phyloP scores from a whole-genome alignment of 2,329 filamentous ascomycete species.

The Davidsoniella australis region DNA sequence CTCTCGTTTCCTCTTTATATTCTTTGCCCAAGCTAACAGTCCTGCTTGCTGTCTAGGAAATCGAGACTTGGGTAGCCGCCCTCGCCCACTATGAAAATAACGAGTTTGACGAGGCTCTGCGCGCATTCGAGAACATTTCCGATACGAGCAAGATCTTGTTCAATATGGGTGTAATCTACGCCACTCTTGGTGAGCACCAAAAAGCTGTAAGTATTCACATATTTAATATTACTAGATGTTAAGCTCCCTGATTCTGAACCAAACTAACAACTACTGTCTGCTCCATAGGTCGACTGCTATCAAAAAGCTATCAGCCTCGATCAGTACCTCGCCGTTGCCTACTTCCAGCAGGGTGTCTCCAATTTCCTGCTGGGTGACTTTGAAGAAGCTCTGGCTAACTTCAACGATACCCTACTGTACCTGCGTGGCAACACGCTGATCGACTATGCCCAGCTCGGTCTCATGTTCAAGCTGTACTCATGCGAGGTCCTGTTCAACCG shows the following conservation, averaged over 20 bases:
- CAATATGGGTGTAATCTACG: constrained; percentile 96
- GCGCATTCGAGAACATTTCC: constrained; percentile 67
- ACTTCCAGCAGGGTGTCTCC: constrained; percentile 96
- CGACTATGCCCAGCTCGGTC: constrained; percentile 87
- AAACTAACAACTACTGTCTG: constrained; percentile 13
- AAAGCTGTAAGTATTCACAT: constrained; percentile 54
- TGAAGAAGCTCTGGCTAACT: constrained; percentile 91
- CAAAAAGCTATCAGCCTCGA: constrained; percentile 81
- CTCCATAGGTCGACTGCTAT: constrained; percentile 69
- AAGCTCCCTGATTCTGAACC: constrained; percentile 5
- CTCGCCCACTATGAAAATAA: constrained; percentile 89
- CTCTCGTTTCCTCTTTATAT: background rate
- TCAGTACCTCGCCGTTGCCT: constrained; percentile 90
- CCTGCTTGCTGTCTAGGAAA: constrained; percentile 47
- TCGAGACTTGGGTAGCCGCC: constrained; percentile 93
- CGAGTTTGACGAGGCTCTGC: constrained; percentile 81
- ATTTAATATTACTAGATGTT: background rate
- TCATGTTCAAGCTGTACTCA: constrained; percentile 92
- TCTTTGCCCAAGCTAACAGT: background rate
- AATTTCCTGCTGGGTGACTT: constrained; percentile 96
- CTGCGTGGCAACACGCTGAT: constrained; percentile 92
- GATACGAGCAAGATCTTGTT: constrained; percentile 98
- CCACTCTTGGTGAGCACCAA: constrained; percentile 87
- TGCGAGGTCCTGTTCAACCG: constrained; percentile 97
- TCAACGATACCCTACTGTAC: constrained; percentile 94